These are phyloP conservation scores for Cystobasidiaceae sp. DNA, from an alignment of 1,284 basidiomycete genomes.

Conservation along the genomic window DNA sequence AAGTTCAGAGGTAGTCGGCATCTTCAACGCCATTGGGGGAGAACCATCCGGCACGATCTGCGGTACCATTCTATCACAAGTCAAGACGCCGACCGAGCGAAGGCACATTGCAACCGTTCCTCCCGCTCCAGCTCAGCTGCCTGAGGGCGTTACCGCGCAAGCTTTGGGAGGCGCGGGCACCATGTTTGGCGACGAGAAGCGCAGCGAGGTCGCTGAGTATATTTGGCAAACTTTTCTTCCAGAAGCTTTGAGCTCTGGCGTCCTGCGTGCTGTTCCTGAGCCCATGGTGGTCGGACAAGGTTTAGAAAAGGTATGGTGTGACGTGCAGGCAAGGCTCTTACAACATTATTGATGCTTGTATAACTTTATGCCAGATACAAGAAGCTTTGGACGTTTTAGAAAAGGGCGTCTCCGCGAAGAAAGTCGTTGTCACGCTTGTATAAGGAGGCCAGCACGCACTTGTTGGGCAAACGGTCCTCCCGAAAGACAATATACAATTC, in stretches of 20 bases:
- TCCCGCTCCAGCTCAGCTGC: slow-evolving; percentile 27
- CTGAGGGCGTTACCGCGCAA: slow-evolving; percentile 26
- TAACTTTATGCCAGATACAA: slow-evolving; percentile 11
- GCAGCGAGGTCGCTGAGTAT: slow-evolving; percentile 2
- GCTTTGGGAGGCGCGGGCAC: slow-evolving; percentile 7
- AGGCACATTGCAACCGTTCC: slow-evolving; percentile 34
- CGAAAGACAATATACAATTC: too few species aligned
- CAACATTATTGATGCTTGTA: not conserved
- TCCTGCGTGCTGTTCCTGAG: slow-evolving; percentile 32
- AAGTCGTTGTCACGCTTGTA: slow-evolving; percentile 32
- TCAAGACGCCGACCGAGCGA: slow-evolving; percentile 19
- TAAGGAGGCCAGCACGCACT: too few species aligned
- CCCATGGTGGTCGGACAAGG: slow-evolving; percentile 34
- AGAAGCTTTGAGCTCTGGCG: slow-evolving; percentile 22
- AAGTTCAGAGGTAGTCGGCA: slow-evolving; percentile 28
- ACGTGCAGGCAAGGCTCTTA: not conserved
- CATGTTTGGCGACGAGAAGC: slow-evolving; percentile 19
- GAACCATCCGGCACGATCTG: slow-evolving; percentile 20
- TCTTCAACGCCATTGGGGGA: slow-evolving; percentile 34
- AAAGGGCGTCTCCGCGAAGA: slow-evolving; percentile 36
- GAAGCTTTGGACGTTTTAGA: slow-evolving; percentile 31
- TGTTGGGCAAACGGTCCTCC: too few species aligned
- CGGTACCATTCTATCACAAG: slow-evolving; percentile 22
- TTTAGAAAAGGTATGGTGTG: slow-evolving; percentile 21
- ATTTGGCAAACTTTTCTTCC: slow-evolving; percentile 35